These are phyloP conservation scores for Aspergillus ochraceoroseus DNA, from an alignment of 2,329 filamentous ascomycete species.

Conservation along the genomic window DNA sequence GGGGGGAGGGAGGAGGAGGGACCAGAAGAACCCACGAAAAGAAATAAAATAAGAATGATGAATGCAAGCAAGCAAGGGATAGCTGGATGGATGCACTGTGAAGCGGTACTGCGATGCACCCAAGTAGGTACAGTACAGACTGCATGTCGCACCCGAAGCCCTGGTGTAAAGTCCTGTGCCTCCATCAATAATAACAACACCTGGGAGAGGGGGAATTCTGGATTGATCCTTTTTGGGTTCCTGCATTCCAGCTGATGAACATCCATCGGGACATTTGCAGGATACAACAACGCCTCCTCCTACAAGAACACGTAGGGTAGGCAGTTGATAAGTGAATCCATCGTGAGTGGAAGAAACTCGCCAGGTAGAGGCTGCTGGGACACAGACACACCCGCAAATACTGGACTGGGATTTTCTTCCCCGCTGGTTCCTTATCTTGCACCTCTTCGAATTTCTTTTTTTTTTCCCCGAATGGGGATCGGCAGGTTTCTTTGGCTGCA, in stretches of 20 bases:
- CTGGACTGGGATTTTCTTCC: conserved; percentile 1
- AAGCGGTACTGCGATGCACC: conserved; percentile 6
- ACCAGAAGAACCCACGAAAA: conserved; percentile 2
- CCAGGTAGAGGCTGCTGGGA: neutral
- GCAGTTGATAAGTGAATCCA: neutral
- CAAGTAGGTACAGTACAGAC: too few species aligned
- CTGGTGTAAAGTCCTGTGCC: conserved; percentile 11
- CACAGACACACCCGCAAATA: too few species aligned
- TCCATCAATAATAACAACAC: conserved; percentile 6
- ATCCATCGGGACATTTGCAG: conserved; percentile 11
- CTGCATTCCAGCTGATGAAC: conserved; percentile 14
- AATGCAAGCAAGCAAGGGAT: conserved; percentile 14
- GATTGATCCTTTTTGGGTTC: conserved; percentile 14
- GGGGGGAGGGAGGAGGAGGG: conserved; percentile 1
- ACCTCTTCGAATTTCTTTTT: neutral
- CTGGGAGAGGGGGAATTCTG: conserved; percentile 12
- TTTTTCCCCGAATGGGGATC: conserved; percentile 3
- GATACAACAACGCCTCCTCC: neutral
- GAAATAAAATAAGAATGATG: conserved; percentile 7
- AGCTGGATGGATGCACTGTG: conserved; percentile 10
- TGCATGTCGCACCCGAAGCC: conserved; percentile 14
- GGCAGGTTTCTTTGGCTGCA: neutral
- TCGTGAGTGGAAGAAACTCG: conserved; percentile 3
- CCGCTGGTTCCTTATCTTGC: neutral
- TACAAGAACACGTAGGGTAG: neutral